Conservation (phyloP, 495 filamentous ascomycete species). For the Penicillium silybi region DNA sequence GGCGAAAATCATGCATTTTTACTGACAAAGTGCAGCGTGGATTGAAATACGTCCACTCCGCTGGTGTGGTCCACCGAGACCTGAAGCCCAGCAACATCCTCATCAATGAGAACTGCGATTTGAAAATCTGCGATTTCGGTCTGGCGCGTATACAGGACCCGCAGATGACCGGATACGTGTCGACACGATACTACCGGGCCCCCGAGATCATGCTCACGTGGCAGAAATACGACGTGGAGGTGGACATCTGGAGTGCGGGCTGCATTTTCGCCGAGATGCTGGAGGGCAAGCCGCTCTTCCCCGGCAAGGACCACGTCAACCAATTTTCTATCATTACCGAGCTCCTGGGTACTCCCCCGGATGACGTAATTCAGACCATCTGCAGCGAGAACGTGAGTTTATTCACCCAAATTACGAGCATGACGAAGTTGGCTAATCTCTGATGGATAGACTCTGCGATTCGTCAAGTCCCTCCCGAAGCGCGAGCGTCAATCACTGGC, state of each 20-base stretch:
- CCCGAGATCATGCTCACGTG: conserved; percentile 99
- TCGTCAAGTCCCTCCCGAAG: conserved; percentile 97
- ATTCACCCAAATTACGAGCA: neutral
- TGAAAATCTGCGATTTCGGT: conserved; percentile 99
- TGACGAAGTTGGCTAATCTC: conserved; percentile 4
- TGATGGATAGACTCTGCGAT: conserved; percentile 74
- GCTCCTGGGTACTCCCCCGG: conserved; percentile 92
- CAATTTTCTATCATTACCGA: conserved; percentile 99
- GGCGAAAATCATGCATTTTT: conserved; percentile 78
- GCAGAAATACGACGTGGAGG: conserved; percentile 99
- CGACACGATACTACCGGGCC: conserved; percentile 95
- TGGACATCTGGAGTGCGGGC: conserved; percentile 98
- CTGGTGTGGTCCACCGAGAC: conserved; percentile 95
- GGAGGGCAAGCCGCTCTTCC: conserved; percentile 96
- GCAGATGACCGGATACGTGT: conserved; percentile 99
- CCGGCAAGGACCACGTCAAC: conserved; percentile 98
- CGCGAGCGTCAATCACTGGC: conserved; percentile 84
- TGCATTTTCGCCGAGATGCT: conserved; percentile 99
- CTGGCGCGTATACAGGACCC: conserved; percentile 96
- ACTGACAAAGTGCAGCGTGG: conserved; percentile 66
- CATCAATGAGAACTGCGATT: conserved; percentile 98
- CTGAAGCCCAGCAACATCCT: conserved; percentile 98
- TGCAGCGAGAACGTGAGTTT: conserved; percentile 89
- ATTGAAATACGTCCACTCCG: conserved; percentile 98
- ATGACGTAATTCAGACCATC: conserved; percentile 97